Conservation (phyloP, 73 alveolate genomes). For the Symbiodinium pilosum region DNA sequence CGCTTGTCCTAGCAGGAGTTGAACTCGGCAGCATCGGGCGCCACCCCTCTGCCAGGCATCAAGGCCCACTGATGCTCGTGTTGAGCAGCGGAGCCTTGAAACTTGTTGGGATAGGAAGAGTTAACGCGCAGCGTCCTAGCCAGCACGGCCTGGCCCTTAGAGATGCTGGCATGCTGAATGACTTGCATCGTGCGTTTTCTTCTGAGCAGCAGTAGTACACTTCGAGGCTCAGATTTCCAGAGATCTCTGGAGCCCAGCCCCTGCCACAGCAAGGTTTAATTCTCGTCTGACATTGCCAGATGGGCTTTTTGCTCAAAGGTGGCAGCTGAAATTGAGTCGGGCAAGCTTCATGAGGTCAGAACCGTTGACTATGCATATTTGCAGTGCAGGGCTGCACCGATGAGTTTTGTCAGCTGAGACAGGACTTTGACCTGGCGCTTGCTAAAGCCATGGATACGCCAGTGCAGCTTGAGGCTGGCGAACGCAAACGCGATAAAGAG, state of each 20-base stretch:
- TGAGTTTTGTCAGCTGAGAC: too few relatives aligned
- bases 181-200: too few relatives aligned
- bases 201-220: too few relatives aligned
- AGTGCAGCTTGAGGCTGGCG: neutral
- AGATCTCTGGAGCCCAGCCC: conserved; percentile 24
- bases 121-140: neutral
- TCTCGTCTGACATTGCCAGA: too few relatives aligned
- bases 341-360: neutral
- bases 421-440: neutral
- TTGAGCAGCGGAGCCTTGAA: neutral
- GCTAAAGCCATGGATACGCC: conserved; percentile 9
- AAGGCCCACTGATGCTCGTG: too few relatives aligned
- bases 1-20: too few relatives aligned
- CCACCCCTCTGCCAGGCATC: too few relatives aligned
- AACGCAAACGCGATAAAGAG: too few relatives aligned
- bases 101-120: neutral
- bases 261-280: neutral
- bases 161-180: too few relatives aligned
- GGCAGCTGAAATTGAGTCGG: conserved; percentile 15
- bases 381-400: neutral
- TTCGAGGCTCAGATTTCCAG: neutral
- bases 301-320: neutral
- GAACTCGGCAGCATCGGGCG: too few relatives aligned
- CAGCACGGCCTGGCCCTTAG: neutral
- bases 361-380: neutral